phyloP scores from a whole-genome alignment of 2,329 filamentous ascomycete species.

The Talaromyces sp. region DNA sequence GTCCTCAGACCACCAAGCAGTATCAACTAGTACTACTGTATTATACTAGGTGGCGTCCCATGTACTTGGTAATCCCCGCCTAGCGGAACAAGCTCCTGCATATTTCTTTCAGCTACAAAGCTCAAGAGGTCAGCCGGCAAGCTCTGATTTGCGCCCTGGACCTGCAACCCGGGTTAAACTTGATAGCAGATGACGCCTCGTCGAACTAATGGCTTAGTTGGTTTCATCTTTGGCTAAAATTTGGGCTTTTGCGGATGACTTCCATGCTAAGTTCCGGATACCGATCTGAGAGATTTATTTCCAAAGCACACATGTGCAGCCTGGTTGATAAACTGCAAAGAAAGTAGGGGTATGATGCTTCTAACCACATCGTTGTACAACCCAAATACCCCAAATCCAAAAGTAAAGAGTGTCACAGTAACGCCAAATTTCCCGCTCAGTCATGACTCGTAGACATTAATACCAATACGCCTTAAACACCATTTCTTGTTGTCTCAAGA shows the following conservation, averaged over 20 bases:
- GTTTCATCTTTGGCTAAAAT: not conserved
- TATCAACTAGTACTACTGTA: not conserved
- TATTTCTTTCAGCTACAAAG: conserved; percentile 1
- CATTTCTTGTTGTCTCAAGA: conserved; percentile 2
- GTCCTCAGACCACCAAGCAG: not conserved
- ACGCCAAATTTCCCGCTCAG: not conserved
- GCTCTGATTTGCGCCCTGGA: conserved; percentile 6
- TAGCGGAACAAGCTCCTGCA: conserved; percentile 4
- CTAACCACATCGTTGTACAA: not conserved
- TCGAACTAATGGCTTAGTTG: not conserved
- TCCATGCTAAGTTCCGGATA: not conserved
- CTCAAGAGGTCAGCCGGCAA: not conserved
- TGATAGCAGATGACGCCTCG: not conserved
- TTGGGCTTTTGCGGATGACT: not conserved
- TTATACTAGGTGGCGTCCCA: conserved; percentile 2
- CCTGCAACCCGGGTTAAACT: not conserved
- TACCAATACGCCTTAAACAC: conserved; percentile 12
- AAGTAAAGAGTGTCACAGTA: not conserved
- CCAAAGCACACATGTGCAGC: no score
- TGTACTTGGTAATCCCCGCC: conserved; percentile 7
- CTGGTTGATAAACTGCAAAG: not conserved
- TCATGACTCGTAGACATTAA: conserved; percentile 10
- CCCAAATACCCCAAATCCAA: not conserved
- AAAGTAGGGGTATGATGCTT: not conserved
- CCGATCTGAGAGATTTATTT: not conserved